A percentile compares a stretch with the other conserved stretches of the same genome.
phyloP scores from a whole-genome alignment of 371 early-diverging fungal genomes.

The Lichtheimia ramosa region DNA sequence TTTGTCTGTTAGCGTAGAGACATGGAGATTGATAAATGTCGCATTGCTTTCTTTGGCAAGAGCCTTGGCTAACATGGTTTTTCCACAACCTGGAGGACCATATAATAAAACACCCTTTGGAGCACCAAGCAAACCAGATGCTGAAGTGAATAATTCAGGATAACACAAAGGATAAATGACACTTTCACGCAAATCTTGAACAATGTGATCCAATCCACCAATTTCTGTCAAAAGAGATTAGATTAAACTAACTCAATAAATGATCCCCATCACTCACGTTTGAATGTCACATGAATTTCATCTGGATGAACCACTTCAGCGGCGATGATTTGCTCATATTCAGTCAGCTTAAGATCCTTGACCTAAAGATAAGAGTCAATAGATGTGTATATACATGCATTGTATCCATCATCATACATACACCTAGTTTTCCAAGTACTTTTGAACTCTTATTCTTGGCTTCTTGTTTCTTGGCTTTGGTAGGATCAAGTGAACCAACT shows the following conservation, averaged over 20 bases:
- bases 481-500: constrained; percentile 72
- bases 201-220: constrained; percentile 91
- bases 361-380: constrained; percentile 27
- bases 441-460: constrained; percentile 70
- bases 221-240: constrained; percentile 59
- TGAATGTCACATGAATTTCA: constrained; percentile 85
- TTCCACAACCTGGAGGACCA: constrained; percentile 97
- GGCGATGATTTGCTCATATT: constrained; percentile 94
- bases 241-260: neutral
- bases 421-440: constrained; percentile 76
- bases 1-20: constrained; percentile 95
- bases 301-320: constrained; percentile 92
- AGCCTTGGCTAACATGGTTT: constrained; percentile 98
- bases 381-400: neutral
- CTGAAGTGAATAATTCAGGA: constrained; percentile 87
- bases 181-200: constrained; percentile 88
- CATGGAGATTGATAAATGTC: constrained; percentile 93
- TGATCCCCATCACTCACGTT: constrained; percentile 48
- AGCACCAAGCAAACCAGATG: constrained; percentile 85
- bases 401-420: constrained; percentile 29
- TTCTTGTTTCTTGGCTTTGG: constrained; percentile 69
- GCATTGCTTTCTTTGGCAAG: constrained; percentile 95
- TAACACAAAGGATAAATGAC: constrained; percentile 94
- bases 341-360: constrained; percentile 77
- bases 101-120: constrained; percentile 94